Percentiles rank a stretch among this genome's conserved stretches.
Evolutionary conservation across 1,284 basidiomycete genomes (phyloP).

Genomic region (Flammula alnicola): DNA sequence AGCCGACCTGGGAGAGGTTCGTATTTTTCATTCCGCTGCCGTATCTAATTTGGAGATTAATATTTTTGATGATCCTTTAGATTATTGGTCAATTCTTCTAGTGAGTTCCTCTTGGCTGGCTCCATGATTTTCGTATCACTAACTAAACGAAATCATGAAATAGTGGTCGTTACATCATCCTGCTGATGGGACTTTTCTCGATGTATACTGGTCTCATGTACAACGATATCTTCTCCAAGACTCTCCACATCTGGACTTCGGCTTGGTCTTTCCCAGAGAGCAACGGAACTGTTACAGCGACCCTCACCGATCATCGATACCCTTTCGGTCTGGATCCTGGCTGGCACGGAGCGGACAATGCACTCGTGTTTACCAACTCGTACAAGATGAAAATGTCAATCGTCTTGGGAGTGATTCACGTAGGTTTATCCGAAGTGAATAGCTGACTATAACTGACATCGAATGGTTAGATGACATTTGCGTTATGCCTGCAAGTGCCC

Average conservation of each 20-base stretch:
- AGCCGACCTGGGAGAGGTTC: slow-evolving; percentile 78
- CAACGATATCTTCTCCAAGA: slow-evolving; percentile 98
- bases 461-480: slow-evolving; percentile 89
- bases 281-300: slow-evolving; percentile 54
- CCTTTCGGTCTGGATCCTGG: slow-evolving; percentile 94
- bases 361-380: slow-evolving; percentile 94
- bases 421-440: slow-evolving; percentile 47
- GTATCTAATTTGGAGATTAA: background rate
- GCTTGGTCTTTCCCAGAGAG: slow-evolving; percentile 84
- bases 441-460: slow-evolving; percentile 21
- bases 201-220: slow-evolving; percentile 97
- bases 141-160: slow-evolving; percentile 24
- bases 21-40: slow-evolving; percentile 23
- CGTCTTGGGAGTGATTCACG: slow-evolving; percentile 95
- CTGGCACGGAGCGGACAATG: slow-evolving; percentile 96
- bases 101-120: slow-evolving; percentile 50
- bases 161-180: slow-evolving; percentile 97
- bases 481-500: slow-evolving; percentile 93
- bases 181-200: slow-evolving; percentile 96
- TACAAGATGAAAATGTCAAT: slow-evolving; percentile 99
- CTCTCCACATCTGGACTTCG: slow-evolving; percentile 87
- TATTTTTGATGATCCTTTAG: slow-evolving; percentile 40
- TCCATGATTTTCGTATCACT: slow-evolving; percentile 6
- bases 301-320: slow-evolving; percentile 75
- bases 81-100: slow-evolving; percentile 93